Conservation (phyloP, 2,329 filamentous ascomycete genomes). For the Hypoxylon sp. region DNA sequence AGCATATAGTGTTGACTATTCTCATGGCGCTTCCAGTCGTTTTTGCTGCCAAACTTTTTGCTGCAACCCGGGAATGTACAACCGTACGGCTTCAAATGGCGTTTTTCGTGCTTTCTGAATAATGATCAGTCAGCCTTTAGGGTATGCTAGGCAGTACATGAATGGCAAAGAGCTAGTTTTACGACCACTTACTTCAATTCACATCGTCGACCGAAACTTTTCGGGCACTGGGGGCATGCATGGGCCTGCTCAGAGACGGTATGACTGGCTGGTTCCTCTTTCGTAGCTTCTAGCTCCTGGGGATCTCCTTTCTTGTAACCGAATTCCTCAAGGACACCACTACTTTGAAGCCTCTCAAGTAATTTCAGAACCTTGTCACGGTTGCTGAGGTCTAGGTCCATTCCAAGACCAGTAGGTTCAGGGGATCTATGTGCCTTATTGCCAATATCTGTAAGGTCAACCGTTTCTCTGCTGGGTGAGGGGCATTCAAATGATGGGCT, state of each 20-base stretch:
- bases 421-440: slow-evolving; percentile 2
- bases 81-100: slow-evolving; percentile 83
- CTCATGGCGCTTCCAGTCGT: slow-evolving; percentile 94
- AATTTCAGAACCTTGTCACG: slow-evolving; percentile 36
- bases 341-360: slow-evolving; percentile 44
- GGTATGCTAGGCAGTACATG: not conserved
- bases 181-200: slow-evolving; percentile 66
- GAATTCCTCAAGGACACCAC: slow-evolving; percentile 43
- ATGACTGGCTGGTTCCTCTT: slow-evolving; percentile 25
- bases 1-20: slow-evolving; percentile 79
- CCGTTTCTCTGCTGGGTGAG: slow-evolving; percentile 4
- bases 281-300: slow-evolving; percentile 26
- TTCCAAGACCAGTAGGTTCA: slow-evolving; percentile 11
- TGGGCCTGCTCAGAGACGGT: slow-evolving; percentile 40
- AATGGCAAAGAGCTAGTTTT: not conserved
- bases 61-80: slow-evolving; percentile 79
- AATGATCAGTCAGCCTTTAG: slow-evolving; percentile 41
- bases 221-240: slow-evolving; percentile 59
- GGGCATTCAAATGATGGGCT: slow-evolving; percentile 3
- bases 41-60: slow-evolving; percentile 89
- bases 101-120: slow-evolving; percentile 82
- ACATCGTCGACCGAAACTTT: slow-evolving; percentile 63
- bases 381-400: slow-evolving; percentile 33
- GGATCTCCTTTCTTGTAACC: slow-evolving; percentile 46
- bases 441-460: slow-evolving; percentile 7